phyloP scores from a whole-genome alignment of 345 rosid species.

The Bruguiera sexangula region DNA sequence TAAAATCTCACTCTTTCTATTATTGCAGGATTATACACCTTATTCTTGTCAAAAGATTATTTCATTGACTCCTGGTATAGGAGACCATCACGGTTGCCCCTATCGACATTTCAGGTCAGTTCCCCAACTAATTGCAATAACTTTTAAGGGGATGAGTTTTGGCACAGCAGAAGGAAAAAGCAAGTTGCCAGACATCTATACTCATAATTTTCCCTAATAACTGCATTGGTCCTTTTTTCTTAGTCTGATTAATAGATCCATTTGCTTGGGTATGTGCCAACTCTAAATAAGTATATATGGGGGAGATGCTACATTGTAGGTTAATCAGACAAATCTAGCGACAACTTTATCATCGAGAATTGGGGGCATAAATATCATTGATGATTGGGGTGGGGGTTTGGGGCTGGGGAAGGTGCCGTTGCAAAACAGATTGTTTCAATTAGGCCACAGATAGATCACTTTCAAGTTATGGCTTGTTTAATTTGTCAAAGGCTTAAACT shows the following conservation, averaged over 20 bases:
- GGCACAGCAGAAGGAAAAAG: neutral
- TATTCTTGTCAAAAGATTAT: conserved; percentile 87
- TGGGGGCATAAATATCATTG: no score
- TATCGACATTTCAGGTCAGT: conserved; percentile 87
- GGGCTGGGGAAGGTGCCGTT: no score
- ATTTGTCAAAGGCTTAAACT: neutral
- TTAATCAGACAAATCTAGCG: neutral
- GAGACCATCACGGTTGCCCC: conserved; percentile 96
- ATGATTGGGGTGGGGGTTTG: no score
- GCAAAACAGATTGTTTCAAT: no score
- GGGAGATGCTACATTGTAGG: neutral
- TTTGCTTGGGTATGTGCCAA: neutral
- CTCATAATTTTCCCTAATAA: neutral
- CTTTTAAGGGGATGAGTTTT: conserved; percentile 3
- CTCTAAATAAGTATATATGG: neutral
- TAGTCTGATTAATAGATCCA: neutral
- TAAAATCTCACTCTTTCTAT: neutral
- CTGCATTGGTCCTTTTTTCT: neutral
- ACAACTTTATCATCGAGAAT: no score
- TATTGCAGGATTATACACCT: conserved; percentile 88
- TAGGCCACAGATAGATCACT: no score
- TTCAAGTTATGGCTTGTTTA: neutral
- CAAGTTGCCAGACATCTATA: neutral
- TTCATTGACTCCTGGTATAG: conserved; percentile 68
- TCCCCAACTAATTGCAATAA: conserved; percentile 2